Evolutionary conservation across 1,139 yeast genomes (phyloP).

Genomic region (Protomyces arabidopsidicola): DNA sequence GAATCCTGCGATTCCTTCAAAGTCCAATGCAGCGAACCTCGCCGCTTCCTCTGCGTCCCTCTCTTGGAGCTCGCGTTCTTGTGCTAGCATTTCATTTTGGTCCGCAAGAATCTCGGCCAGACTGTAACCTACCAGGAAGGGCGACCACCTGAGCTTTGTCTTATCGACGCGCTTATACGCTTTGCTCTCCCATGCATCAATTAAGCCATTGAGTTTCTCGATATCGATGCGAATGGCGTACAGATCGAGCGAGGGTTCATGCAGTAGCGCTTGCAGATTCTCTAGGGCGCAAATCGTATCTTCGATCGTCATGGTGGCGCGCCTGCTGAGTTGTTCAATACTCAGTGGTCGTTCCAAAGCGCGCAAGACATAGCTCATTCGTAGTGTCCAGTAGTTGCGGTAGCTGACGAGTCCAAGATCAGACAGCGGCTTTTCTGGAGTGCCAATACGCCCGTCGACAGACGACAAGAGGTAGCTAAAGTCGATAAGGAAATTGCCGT

Average conservation of each 20-base stretch:
- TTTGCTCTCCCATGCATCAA: conserved; percentile 55
- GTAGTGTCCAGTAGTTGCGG: conserved; percentile 76
- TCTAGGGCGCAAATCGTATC: conserved; percentile 87
- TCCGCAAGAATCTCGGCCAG: conserved; percentile 22
- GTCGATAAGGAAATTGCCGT: conserved; percentile 81
- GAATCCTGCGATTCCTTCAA: background rate
- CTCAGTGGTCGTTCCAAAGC: conserved; percentile 46
- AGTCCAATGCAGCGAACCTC: background rate
- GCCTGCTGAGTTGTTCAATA: conserved; percentile 55
- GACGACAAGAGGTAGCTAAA: conserved; percentile 77
- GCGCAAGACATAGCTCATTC: conserved; percentile 52
- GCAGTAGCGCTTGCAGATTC: conserved; percentile 58
- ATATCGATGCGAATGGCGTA: conserved; percentile 58
- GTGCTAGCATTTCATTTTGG: conserved; percentile 4
- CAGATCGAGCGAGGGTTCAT: conserved; percentile 44
- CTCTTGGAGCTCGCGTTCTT: background rate
- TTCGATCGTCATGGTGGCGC: conserved; percentile 76
- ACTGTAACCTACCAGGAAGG: conserved; percentile 20
- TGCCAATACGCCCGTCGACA: conserved; percentile 72
- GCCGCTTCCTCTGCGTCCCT: conserved; percentile 6
- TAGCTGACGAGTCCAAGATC: conserved; percentile 82
- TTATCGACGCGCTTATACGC: conserved; percentile 52
- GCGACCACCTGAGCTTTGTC: conserved; percentile 55
- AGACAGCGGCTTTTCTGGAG: conserved; percentile 92
- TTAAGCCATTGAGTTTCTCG: conserved; percentile 45